Percentiles rank a stretch among this genome's conserved stretches.
Evolutionary conservation across 768 basidiomycete genomes (phyloP).

Genomic region (Boletus rubescentipes): DNA sequence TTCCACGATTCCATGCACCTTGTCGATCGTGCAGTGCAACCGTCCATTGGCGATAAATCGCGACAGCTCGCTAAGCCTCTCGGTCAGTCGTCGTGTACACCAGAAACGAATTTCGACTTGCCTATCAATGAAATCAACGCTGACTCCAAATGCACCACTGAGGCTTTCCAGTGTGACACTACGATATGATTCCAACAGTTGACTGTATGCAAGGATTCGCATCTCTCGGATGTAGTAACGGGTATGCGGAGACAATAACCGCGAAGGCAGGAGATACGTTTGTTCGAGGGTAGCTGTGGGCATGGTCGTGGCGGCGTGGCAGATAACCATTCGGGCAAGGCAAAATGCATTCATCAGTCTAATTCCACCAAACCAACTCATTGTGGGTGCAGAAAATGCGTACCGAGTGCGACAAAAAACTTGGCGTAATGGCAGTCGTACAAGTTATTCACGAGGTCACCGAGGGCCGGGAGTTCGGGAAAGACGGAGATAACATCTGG

Average conservation of each 20-base stretch:
- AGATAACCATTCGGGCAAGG: background rate
- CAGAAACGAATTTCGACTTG: slow-evolving; percentile 37
- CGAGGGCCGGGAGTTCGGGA: slow-evolving; percentile 78
- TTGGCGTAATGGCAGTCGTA: slow-evolving; percentile 95
- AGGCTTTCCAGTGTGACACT: slow-evolving; percentile 88
- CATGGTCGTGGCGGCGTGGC: background rate
- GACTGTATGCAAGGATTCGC: slow-evolving; percentile 90
- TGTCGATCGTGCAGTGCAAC: slow-evolving; percentile 87
- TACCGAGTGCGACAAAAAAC: slow-evolving; percentile 88
- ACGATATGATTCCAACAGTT: slow-evolving; percentile 89
- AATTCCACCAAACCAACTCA: background rate
- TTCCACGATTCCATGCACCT: slow-evolving; percentile 91
- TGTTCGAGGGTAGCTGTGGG: slow-evolving; percentile 81
- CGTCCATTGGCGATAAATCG: slow-evolving; percentile 88
- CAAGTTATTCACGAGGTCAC: slow-evolving; percentile 80
- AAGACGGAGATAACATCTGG: slow-evolving; percentile 88
- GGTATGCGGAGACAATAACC: slow-evolving; percentile 80
- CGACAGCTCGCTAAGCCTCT: slow-evolving; percentile 74
- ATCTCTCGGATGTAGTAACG: slow-evolving; percentile 93
- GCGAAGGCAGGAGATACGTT: slow-evolving; percentile 82
- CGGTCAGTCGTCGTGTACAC: background rate
- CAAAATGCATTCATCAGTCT: slow-evolving; percentile 8
- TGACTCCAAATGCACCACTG: slow-evolving; percentile 85
- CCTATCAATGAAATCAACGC: slow-evolving; percentile 84
- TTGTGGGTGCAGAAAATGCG: slow-evolving; percentile 15